Base-by-base conservation (phyloP, 495 filamentous ascomycete genomes). In the Pyronema omphalodes region DNA sequence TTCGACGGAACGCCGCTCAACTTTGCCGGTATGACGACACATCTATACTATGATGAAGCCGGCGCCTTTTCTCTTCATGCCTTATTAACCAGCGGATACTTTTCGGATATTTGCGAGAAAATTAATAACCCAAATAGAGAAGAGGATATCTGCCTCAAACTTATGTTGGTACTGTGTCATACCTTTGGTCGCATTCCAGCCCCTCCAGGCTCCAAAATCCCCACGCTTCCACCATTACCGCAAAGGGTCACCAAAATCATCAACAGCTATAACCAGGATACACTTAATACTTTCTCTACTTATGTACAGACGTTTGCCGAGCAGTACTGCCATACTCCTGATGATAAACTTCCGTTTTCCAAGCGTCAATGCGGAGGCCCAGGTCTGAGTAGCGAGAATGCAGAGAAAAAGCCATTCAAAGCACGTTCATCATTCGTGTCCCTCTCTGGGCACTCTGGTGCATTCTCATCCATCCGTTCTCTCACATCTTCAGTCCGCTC, bases 41-140 rank as follows among this genome's bases (percentile, higher is more conserved):
- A 86, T 66, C 70, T 88, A 0, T 85, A 83, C 66, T 86, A 77
- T 57, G 80, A 79, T 0, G 84, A 86, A 57, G 81, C 78, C 56
- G 76, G 76, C 0, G 75, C 73, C 35, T 88, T 86, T 57, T 79
- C 81, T 0, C 81, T 88, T 63, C 83, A 88, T 58, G 75, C 82
- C 1, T 71, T 88, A 1, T 66, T 88, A 6, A 77, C 73, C 51
- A 72, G 68, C 17, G 82, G 81, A 0, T 84, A 81, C 58, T 82
- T 88, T 62, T 65, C 48, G 8, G 48, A 18, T 1, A n/a, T n/a
- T 19, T 19, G 35, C 17, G 23, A 37, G 12, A 1, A 36, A 1
- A 35, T 51, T 19, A 14, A 43, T n/a, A 17, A n/a, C 39, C 39
- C 39, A 6, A 43, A 6, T n/a, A 43, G 48, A 14, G 1, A 36